phyloP scores from a whole-genome alignment of 805 yeast species.

The Cyberlindnera amylophila region DNA sequence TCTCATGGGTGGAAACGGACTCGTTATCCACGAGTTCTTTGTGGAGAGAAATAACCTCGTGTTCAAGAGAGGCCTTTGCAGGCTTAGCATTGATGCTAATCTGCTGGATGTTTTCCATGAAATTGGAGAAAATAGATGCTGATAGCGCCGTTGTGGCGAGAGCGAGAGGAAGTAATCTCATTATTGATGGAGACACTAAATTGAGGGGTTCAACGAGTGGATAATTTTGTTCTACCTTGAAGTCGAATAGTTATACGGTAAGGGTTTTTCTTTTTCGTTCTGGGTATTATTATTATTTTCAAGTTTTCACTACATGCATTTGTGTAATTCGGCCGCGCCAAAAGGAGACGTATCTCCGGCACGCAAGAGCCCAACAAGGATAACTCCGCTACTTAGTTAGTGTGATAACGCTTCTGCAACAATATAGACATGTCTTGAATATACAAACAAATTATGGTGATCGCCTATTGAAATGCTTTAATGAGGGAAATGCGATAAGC shows the following conservation, averaged over 20 bases:
- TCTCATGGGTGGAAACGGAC: constrained; percentile 23
- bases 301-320: neutral
- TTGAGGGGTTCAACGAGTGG: neutral
- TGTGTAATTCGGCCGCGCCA: no score
- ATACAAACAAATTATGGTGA: no score
- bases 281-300: no score
- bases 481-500: constrained; percentile 13
- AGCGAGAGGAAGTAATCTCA: constrained; percentile 11
- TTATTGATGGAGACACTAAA: neutral
- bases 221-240: no score
- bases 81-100: neutral
- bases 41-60: constrained; percentile 24
- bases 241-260: no score
- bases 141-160: constrained; percentile 9
- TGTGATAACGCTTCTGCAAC: no score
- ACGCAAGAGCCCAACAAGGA: no score
- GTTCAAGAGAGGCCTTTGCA: constrained; percentile 8
- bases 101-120: constrained; percentile 5
- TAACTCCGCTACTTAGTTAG: no score
- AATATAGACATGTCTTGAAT: no score
- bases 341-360: no score
- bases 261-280: no score
- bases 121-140: constrained; percentile 10
- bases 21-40: constrained; percentile 25
- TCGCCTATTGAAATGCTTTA: no score